These are phyloP conservation scores for Lunasporangiospora selenospora DNA, from an alignment of 192 early-diverging fungal species.

Conservation along the genomic window DNA sequence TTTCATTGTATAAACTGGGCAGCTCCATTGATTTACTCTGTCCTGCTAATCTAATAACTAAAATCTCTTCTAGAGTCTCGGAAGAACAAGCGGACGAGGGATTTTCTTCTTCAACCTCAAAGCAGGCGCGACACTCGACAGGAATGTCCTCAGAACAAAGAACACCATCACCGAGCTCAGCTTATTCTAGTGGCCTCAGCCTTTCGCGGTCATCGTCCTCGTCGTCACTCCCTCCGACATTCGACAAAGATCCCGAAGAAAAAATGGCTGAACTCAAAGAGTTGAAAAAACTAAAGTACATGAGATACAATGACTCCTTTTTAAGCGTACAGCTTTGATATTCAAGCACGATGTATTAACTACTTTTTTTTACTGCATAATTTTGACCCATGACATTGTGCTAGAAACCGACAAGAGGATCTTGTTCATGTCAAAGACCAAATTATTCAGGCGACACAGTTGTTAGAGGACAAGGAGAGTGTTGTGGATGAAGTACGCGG, in stretches of 20 bases:
- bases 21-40: too few relatives aligned
- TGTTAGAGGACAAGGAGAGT: slow-evolving; percentile 30
- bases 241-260: slow-evolving; percentile 35
- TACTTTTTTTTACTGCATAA: not conserved
- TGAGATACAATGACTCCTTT: slow-evolving; percentile 11
- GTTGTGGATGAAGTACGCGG: slow-evolving; percentile 27
- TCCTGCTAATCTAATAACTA: too few relatives aligned
- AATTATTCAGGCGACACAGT: slow-evolving; percentile 16
- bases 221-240: not conserved
- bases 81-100: too few relatives aligned
- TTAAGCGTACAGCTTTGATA: not conserved
- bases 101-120: too few relatives aligned
- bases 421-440: slow-evolving; percentile 32
- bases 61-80: too few relatives aligned
- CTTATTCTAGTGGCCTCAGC: too few relatives aligned
- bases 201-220: not conserved
- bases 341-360: not conserved
- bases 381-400: not conserved
- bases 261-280: slow-evolving; percentile 30
- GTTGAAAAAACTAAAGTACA: slow-evolving; percentile 32
- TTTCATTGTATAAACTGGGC: too few relatives aligned
- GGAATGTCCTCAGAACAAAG: too few relatives aligned
- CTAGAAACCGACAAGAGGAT: slow-evolving; percentile 34
- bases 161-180: too few relatives aligned
- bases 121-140: too few relatives aligned